phyloP scores from a whole-genome alignment of 768 basidiomycete genomes.

The Leccinum broughii region DNA sequence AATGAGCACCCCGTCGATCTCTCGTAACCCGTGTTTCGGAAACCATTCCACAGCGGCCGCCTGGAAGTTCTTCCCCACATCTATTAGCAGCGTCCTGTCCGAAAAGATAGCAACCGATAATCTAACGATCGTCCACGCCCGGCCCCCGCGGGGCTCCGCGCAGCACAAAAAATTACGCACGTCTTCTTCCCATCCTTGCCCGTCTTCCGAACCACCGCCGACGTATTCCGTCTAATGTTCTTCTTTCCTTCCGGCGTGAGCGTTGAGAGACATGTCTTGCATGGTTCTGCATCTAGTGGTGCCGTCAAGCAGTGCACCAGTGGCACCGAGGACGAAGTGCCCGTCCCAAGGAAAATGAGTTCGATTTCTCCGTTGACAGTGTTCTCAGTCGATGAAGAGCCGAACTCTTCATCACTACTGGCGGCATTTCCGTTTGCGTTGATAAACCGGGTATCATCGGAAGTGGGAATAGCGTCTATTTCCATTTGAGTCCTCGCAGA shows the following conservation, averaged over 20 bases:
- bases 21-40: constrained; percentile 71
- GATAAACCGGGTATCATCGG: neutral
- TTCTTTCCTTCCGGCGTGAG: constrained; percentile 71
- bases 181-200: constrained; percentile 41
- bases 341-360: constrained; percentile 82
- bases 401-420: neutral
- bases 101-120: neutral
- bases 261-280: constrained; percentile 69
- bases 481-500: neutral
- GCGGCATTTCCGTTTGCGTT: neutral
- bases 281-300: constrained; percentile 48
- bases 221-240: constrained; percentile 85
- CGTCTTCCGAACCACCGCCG: constrained; percentile 56
- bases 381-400: neutral
- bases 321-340: constrained; percentile 74
- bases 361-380: constrained; percentile 40
- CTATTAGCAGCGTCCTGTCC: constrained; percentile 73
- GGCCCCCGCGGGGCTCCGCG: neutral
- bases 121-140: constrained; percentile 5
- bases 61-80: constrained; percentile 85
- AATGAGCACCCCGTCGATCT: constrained; percentile 73
- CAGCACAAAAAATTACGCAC: constrained; percentile 42
- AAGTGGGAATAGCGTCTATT: constrained; percentile 2
- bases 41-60: constrained; percentile 54
- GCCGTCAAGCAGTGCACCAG: constrained; percentile 74